Percentiles rank a stretch among this genome's conserved stretches.
phyloP scores from a whole-genome alignment of 306 rosid species.

The Cicer judaicum region DNA sequence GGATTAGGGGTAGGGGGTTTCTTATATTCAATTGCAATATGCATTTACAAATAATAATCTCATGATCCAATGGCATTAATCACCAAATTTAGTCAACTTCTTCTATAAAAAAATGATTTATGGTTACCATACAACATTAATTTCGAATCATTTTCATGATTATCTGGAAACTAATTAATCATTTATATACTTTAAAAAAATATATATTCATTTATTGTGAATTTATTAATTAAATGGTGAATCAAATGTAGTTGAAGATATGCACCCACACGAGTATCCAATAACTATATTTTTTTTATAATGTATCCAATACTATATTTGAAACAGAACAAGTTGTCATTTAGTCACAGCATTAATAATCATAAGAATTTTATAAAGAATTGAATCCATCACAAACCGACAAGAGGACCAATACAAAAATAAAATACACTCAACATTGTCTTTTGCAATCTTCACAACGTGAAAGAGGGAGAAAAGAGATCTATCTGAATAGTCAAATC shows the following conservation, averaged over 20 bases:
- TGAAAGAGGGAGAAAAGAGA: slow-evolving; percentile 43
- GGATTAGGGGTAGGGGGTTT: background rate
- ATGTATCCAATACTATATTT: background rate
- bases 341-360: background rate
- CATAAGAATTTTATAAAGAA: slow-evolving; percentile 36
- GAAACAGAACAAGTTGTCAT: background rate
- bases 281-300: background rate
- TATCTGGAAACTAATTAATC: background rate
- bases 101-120: background rate
- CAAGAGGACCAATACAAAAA: background rate
- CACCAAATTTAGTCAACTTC: background rate
- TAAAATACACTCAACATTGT: slow-evolving; percentile 27
- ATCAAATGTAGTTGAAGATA: slow-evolving; percentile 1
- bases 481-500: slow-evolving; percentile 46
- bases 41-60: background rate
- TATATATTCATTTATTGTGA: background rate
- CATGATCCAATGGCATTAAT: background rate
- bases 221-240: background rate
- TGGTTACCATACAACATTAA: background rate
- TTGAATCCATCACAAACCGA: slow-evolving; percentile 6
- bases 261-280: slow-evolving; percentile 1
- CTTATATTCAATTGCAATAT: background rate
- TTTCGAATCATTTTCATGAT: background rate
- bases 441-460: slow-evolving; percentile 30
- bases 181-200: background rate